phyloP scores from a whole-genome alignment of 2,329 filamentous ascomycete species.

The Chrysoporthe austroafricana region DNA sequence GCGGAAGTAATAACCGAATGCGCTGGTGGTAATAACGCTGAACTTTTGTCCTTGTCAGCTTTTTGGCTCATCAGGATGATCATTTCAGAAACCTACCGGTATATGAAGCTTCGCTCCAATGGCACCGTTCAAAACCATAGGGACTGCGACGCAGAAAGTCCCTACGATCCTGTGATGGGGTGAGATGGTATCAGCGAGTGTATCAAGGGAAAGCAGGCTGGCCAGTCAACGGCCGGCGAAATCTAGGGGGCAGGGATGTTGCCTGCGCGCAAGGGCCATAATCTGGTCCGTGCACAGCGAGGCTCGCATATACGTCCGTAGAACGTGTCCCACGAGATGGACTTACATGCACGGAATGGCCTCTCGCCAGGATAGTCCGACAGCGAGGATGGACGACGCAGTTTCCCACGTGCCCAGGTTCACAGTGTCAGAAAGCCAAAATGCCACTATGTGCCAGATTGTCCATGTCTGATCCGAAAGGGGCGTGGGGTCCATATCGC shows the following conservation, averaged over 20 bases:
- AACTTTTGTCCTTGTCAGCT: constrained; percentile 35
- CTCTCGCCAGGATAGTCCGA: constrained; percentile 41
- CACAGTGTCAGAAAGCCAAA: constrained; percentile 43
- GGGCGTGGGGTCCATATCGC: constrained; percentile 42
- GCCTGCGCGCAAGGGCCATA: constrained; percentile 30
- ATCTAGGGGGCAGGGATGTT: no score
- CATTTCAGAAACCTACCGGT: constrained; percentile 32
- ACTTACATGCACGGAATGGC: constrained; percentile 23
- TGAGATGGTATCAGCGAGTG: constrained; percentile 32
- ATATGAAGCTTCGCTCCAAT: constrained; percentile 50
- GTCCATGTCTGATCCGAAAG: constrained; percentile 43
- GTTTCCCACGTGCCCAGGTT: constrained; percentile 42
- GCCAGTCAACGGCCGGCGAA: no score
- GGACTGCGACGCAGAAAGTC: constrained; percentile 60
- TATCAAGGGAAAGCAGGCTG: no score
- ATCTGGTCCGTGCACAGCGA: constrained; percentile 33
- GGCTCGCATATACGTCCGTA: constrained; percentile 45
- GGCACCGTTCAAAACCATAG: constrained; percentile 53
- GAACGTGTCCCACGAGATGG: constrained; percentile 31
- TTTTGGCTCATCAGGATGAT: neutral
- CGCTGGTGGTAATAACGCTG: constrained; percentile 47
- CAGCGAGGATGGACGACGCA: constrained; percentile 40
- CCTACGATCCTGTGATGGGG: constrained; percentile 55
- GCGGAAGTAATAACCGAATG: constrained; percentile 52
- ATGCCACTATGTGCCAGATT: constrained; percentile 41